A percentile compares a stretch with the other conserved stretches of the same genome.
These are phyloP conservation scores for Vararia minispora DNA, from an alignment of 768 basidiomycete species.

Conservation along the genomic window DNA sequence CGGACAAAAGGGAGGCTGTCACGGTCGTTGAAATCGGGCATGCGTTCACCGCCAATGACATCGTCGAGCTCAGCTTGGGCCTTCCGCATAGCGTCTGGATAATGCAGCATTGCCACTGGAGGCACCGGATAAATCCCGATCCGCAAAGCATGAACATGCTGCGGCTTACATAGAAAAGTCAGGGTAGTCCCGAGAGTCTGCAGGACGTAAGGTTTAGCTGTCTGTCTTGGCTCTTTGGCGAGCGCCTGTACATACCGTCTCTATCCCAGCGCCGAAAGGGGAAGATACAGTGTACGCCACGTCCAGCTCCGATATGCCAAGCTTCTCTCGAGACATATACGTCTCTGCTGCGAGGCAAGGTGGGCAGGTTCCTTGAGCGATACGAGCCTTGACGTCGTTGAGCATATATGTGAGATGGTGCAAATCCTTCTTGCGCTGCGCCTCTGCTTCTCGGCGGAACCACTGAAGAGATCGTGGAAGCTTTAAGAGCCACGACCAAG, in stretches of 20 bases:
- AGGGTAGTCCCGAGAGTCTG: conserved; percentile 24
- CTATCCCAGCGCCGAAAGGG: conserved; percentile 37
- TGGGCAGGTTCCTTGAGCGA: conserved; percentile 26
- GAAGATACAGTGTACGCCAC: conserved; percentile 33
- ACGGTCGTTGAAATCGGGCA: conserved; percentile 9
- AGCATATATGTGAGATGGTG: conserved; percentile 28
- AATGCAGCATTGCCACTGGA: conserved; percentile 19
- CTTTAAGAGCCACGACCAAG: conserved; percentile 34
- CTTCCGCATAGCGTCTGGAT: conserved; percentile 16
- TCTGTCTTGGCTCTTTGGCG: too few species aligned
- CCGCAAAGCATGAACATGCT: neutral
- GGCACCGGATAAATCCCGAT: neutral
- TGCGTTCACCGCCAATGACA: neutral
- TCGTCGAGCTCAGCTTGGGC: conserved; percentile 12
- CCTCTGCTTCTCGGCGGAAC: conserved; percentile 32
- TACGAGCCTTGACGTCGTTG: conserved; percentile 31
- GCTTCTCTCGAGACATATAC: conserved; percentile 24
- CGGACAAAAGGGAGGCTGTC: conserved; percentile 11
- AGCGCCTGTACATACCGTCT: conserved; percentile 23
- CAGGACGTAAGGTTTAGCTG: neutral
- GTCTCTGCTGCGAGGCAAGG: conserved; percentile 31
- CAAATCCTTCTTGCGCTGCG: conserved; percentile 26
- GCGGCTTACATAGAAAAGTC: conserved; percentile 22
- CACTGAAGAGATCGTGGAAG: conserved; percentile 31
- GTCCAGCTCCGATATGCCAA: conserved; percentile 30